Conservation (phyloP, 1,284 basidiomycete species). For the Austropuccinia psidii region DNA sequence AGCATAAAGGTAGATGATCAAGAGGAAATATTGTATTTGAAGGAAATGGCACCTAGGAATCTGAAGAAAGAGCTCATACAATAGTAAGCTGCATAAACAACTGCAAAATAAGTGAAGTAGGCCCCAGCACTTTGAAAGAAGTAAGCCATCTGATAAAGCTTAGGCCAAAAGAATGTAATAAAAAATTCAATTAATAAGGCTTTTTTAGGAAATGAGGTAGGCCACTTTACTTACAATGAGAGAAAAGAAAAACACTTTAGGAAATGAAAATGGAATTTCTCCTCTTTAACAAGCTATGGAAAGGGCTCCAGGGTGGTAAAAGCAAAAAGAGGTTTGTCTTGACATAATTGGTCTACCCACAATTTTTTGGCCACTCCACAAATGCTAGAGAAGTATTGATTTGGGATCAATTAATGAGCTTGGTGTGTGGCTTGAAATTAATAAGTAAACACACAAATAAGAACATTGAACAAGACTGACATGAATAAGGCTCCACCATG, state of each 20-base stretch:
- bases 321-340: constrained; percentile 63
- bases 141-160: constrained; percentile 48
- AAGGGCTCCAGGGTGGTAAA: constrained; percentile 69
- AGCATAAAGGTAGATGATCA: neutral
- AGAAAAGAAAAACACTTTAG: constrained; percentile 51
- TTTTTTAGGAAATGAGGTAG: constrained; percentile 53
- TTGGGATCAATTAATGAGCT: constrained; percentile 44
- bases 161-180: neutral
- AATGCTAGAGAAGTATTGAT: constrained; percentile 64
- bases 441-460: constrained; percentile 50
- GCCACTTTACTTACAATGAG: constrained; percentile 43
- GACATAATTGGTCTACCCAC: constrained; percentile 60
- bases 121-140: constrained; percentile 50
- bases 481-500: constrained; percentile 43
- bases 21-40: neutral
- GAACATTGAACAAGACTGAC: constrained; percentile 63
- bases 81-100: constrained; percentile 24
- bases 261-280: constrained; percentile 52
- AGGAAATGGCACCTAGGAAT: constrained; percentile 49
- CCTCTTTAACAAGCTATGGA: constrained; percentile 57
- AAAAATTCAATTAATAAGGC: constrained; percentile 50
- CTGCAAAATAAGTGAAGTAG: constrained; percentile 54
- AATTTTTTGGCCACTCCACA: constrained; percentile 52
- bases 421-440: neutral
- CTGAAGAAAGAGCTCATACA: constrained; percentile 50